A percentile compares a stretch with the other conserved stretches of the same genome.
Conservation (phyloP, 2,329 filamentous ascomycete genomes). For the Aureobasidium sp. region DNA sequence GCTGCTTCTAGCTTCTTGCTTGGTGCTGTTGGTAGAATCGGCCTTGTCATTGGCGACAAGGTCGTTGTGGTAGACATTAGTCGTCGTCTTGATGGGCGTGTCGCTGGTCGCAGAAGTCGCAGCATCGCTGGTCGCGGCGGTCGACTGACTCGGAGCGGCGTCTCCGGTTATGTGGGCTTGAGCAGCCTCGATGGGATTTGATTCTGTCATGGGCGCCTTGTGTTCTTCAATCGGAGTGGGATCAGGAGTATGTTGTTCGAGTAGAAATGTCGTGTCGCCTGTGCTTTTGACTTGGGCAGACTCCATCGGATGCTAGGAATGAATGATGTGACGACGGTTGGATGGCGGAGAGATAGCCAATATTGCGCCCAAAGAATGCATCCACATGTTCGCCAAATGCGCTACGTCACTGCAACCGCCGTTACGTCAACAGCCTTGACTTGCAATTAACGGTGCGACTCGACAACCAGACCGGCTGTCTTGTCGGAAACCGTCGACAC, state of each 20-base stretch:
- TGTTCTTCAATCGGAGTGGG: background rate
- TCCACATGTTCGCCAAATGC: background rate
- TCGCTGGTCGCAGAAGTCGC: background rate
- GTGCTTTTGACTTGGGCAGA: constrained; percentile 9
- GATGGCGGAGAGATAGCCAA: background rate
- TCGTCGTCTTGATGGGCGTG: background rate
- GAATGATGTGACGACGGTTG: background rate
- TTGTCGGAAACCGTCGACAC: background rate
- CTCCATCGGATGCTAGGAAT: constrained; percentile 6
- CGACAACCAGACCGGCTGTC: background rate
- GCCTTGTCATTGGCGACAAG: background rate
- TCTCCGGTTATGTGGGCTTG: background rate
- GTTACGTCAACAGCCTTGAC: constrained; percentile 3
- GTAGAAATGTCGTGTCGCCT: constrained; percentile 14
- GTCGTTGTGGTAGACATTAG: background rate
- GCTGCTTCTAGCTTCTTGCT: background rate
- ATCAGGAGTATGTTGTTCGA: constrained; percentile 10
- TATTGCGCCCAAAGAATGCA: constrained; percentile 3
- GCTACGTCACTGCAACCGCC: background rate
- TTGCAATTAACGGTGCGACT: background rate
- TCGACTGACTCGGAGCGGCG: background rate
- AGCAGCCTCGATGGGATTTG: background rate
- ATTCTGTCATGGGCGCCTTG: background rate
- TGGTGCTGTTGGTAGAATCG: background rate
- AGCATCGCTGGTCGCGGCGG: background rate